Conservation (phyloP, 495 filamentous ascomycete genomes). For the Xylaria bambusicola region DNA sequence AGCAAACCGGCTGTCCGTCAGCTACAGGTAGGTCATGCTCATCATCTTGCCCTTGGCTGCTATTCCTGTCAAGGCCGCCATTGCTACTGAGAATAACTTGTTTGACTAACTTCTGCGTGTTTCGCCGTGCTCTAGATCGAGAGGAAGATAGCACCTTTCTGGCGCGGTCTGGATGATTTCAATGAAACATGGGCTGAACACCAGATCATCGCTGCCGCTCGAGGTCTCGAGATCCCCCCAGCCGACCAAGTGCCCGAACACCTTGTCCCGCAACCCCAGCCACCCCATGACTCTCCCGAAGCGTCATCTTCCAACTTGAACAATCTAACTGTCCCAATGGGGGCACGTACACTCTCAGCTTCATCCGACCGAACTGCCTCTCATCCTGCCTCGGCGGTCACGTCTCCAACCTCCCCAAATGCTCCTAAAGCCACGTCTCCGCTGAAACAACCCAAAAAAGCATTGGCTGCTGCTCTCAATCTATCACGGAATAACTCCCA, state of each 20-base stretch:
- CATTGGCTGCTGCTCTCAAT: conserved; percentile 75
- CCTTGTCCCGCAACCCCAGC: conserved; percentile 51
- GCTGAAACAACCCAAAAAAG: conserved; percentile 76
- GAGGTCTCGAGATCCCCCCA: conserved; percentile 79
- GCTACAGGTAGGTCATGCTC: conserved; percentile 67
- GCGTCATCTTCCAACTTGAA: conserved; percentile 52
- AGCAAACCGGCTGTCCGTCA: conserved; percentile 88
- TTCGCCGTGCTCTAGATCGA: conserved; percentile 65
- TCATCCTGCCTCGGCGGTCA: conserved; percentile 51
- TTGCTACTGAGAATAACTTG: no score
- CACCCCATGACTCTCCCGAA: conserved; percentile 36
- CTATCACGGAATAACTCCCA: conserved; percentile 68
- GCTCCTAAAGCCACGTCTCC: conserved; percentile 38
- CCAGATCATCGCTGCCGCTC: conserved; percentile 88
- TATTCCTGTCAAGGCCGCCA: no score
- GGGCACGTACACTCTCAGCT: conserved; percentile 70
- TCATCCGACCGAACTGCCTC: conserved; percentile 64
- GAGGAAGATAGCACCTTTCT: conserved; percentile 89
- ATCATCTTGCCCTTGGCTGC: no score
- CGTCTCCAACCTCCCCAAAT: conserved; percentile 58
- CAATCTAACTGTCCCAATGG: conserved; percentile 74
- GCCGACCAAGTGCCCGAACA: conserved; percentile 79
- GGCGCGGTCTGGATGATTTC: conserved; percentile 89
- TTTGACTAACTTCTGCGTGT: conserved; percentile 22
- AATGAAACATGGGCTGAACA: conserved; percentile 87